These are phyloP conservation scores for Heliocybe sulcata DNA, from an alignment of 1,284 basidiomycete genomes.

Conservation along the genomic window DNA sequence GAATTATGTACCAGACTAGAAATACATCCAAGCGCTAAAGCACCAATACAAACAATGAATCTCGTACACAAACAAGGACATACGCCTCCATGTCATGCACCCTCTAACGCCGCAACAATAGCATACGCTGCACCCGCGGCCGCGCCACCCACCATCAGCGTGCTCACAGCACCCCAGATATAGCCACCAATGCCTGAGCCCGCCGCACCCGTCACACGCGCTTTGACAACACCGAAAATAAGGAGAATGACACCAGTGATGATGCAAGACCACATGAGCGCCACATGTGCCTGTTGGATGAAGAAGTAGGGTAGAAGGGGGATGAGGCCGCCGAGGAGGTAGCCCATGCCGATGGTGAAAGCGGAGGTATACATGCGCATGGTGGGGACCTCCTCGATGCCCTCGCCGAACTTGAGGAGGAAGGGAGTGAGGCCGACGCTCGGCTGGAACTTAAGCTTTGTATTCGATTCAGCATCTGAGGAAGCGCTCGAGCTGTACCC, in stretches of 20 bases:
- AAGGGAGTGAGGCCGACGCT: constrained; percentile 85
- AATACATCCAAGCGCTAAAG: not conserved
- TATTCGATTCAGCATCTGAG: constrained; percentile 39
- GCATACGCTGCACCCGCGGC: constrained; percentile 88
- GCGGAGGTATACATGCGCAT: constrained; percentile 60
- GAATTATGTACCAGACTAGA: not conserved
- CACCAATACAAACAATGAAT: not conserved
- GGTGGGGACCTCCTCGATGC: constrained; percentile 66
- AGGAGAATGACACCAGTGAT: constrained; percentile 83
- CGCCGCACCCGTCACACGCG: constrained; percentile 81
- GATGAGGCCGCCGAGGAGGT: constrained; percentile 83
- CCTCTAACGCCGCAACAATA: constrained; percentile 75
- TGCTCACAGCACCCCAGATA: constrained; percentile 84
- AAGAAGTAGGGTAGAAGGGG: constrained; percentile 92
- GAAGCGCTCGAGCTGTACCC: constrained; percentile 16
- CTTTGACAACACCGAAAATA: constrained; percentile 86
- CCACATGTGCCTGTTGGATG: constrained; percentile 56
- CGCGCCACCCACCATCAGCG: constrained; percentile 84
- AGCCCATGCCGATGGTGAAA: constrained; percentile 86
- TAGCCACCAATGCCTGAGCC: constrained; percentile 47
- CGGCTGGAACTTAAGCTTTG: constrained; percentile 53
- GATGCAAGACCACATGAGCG: constrained; percentile 67
- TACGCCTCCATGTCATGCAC: not conserved
- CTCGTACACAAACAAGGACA: not conserved
- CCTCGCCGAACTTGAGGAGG: constrained; percentile 89